Conservation (phyloP, 306 rosid genomes). For the Psophocarpus tetragonolobus region DNA sequence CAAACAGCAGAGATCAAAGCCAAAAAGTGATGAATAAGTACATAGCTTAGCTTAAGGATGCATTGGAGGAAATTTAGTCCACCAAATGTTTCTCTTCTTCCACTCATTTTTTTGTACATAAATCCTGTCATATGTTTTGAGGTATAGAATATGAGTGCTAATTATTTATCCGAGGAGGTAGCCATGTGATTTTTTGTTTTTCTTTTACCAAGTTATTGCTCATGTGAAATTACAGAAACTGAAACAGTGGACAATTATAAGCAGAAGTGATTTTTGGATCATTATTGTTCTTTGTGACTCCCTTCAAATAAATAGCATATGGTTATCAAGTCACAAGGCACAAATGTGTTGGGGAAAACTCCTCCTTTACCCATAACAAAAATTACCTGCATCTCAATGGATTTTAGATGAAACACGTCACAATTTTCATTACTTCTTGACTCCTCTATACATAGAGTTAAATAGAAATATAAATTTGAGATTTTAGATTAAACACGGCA, state of each 20-base stretch:
- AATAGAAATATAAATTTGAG: too few relatives aligned
- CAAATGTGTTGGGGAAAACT: too few relatives aligned
- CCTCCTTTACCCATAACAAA: too few relatives aligned
- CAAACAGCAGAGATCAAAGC: constrained; percentile 55
- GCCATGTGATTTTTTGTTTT: constrained; percentile 22
- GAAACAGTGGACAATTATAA: constrained; percentile 18
- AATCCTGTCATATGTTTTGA: constrained; percentile 45
- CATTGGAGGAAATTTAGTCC: constrained; percentile 36
- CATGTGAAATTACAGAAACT: constrained; percentile 31
- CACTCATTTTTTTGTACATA: constrained; percentile 50
- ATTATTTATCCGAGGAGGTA: constrained; percentile 33
- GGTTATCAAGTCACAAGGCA: constrained; percentile 15
- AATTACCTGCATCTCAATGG: too few relatives aligned
- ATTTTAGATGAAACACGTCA: too few relatives aligned
- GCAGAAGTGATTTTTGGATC: background rate
- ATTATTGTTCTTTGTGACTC: background rate
- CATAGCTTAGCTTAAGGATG: constrained; percentile 30
- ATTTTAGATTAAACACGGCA: too few relatives aligned
- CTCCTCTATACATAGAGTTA: too few relatives aligned
- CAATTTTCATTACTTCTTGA: too few relatives aligned
- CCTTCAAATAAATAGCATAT: background rate
- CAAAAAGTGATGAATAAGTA: constrained; percentile 52
- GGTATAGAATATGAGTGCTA: constrained; percentile 44
- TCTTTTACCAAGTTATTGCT: constrained; percentile 34
- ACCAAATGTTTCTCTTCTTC: constrained; percentile 29